Conservation (phyloP, 2,329 filamentous ascomycete genomes). For the Zasmidium cellare region DNA sequence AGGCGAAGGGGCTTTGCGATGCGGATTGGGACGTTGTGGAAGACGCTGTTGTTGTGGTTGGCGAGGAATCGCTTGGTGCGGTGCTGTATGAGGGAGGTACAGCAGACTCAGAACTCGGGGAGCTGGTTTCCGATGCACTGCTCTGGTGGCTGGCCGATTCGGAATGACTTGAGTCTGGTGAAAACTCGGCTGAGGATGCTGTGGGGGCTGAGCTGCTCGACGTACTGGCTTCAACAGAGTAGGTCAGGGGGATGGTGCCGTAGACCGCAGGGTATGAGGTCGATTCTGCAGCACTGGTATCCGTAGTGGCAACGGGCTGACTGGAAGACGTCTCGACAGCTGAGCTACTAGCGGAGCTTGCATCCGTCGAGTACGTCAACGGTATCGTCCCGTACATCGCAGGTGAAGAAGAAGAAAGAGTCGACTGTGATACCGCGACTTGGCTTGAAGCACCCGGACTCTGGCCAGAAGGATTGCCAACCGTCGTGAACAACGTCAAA, state of each 20-base stretch:
- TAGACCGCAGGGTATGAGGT: background rate
- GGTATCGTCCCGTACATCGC: background rate
- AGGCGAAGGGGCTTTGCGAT: background rate
- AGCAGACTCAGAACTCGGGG: background rate
- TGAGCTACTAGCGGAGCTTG: background rate
- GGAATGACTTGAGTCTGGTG: background rate
- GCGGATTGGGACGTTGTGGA: background rate
- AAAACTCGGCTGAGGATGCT: background rate
- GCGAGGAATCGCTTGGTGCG: background rate
- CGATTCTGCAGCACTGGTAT: background rate
- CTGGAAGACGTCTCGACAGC: background rate
- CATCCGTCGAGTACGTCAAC: background rate
- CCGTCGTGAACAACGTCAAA: conserved; percentile 24
- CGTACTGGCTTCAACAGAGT: background rate
- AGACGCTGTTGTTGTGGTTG: background rate
- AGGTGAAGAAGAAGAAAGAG: background rate
- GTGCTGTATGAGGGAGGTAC: background rate
- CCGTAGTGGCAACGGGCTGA: background rate
- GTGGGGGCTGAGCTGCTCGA: background rate
- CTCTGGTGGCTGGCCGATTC: background rate
- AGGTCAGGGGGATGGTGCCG: background rate
- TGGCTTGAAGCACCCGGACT: background rate
- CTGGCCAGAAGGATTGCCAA: conserved; percentile 4
- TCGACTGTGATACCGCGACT: background rate
- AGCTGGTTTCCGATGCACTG: background rate